Percentiles rank a stretch among this genome's conserved stretches.
Conservation (phyloP, 2,329 filamentous ascomycete species). For the Exophiala sp. region DNA sequence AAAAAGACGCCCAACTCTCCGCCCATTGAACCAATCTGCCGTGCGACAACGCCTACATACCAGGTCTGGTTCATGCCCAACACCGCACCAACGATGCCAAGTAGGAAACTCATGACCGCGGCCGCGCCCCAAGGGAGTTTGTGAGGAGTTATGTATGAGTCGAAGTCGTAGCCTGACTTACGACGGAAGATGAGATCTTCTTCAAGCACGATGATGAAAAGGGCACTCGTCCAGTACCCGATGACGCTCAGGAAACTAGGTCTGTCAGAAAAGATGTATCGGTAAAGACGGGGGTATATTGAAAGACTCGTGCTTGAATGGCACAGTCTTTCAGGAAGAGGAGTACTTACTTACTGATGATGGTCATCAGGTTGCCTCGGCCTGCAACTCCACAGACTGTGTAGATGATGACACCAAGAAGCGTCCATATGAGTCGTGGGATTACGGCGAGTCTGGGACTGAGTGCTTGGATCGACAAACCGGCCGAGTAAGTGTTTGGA, state of each 20-base stretch:
- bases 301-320: too few relatives aligned
- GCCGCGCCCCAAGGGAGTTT: constrained; percentile 42
- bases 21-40: constrained; percentile 32
- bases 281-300: too few relatives aligned
- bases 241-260: constrained; percentile 42
- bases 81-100: constrained; percentile 41
- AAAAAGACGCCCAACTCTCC: constrained; percentile 40
- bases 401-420: constrained; percentile 40
- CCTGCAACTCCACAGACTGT: constrained; percentile 44
- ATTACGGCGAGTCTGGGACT: constrained; percentile 37
- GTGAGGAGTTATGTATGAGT: constrained; percentile 37
- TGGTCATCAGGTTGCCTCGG: constrained; percentile 41
- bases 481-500: constrained; percentile 44
- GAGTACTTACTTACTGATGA: constrained; percentile 36
- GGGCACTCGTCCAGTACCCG: constrained; percentile 41
- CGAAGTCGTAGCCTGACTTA: constrained; percentile 39
- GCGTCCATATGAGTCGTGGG: constrained; percentile 42
- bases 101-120: constrained; percentile 36
- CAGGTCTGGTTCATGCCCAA: constrained; percentile 42
- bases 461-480: constrained; percentile 44
- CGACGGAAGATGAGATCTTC: constrained; percentile 44
- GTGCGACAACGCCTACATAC: constrained; percentile 38
- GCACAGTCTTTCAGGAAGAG: too few relatives aligned
- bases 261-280: too few relatives aligned
- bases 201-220: constrained; percentile 36